These are phyloP conservation scores for Monosporascus sp. DNA, from an alignment of 2,329 filamentous ascomycete species.

Conservation along the genomic window DNA sequence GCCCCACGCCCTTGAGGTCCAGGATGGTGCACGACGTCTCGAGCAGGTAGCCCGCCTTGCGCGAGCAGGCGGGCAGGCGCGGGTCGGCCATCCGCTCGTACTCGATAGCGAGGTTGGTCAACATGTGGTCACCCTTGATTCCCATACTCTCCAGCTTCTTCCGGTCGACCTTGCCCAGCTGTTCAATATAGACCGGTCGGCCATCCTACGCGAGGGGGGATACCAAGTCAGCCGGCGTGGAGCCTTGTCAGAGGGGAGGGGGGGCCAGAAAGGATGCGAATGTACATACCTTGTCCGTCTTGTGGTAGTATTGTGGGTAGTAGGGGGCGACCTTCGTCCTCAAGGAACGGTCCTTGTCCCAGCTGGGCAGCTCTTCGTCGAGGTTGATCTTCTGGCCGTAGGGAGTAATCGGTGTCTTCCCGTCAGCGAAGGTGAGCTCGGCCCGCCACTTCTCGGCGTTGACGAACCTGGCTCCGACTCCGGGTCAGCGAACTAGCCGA, in stretches of 20 bases:
- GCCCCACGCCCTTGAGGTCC: slow-evolving; percentile 91
- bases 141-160: slow-evolving; percentile 80
- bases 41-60: slow-evolving; percentile 81
- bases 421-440: not conserved
- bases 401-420: slow-evolving; percentile 1
- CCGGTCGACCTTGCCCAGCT: slow-evolving; percentile 89
- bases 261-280: slow-evolving; percentile 5
- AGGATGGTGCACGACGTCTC: slow-evolving; percentile 99
- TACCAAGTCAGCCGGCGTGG: slow-evolving; percentile 27
- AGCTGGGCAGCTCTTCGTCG: slow-evolving; percentile 62
- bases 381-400: slow-evolving; percentile 40
- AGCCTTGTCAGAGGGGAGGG: slow-evolving; percentile 14
- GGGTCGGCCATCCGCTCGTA: slow-evolving; percentile 96
- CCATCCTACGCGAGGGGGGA: slow-evolving; percentile 61
- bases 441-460: not conserved
- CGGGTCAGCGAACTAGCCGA: not conserved
- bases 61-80: slow-evolving; percentile 89
- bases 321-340: slow-evolving; percentile 76
- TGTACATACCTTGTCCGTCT: slow-evolving; percentile 68
- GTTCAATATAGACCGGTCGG: slow-evolving; percentile 94
- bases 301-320: slow-evolving; percentile 99
- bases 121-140: slow-evolving; percentile 87
- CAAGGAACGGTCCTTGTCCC: slow-evolving; percentile 61
- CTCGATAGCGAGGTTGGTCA: slow-evolving; percentile 92
- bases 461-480: not conserved